phyloP scores from a whole-genome alignment of 495 filamentous ascomycete genomes.

The Aspergillus indologenus region DNA sequence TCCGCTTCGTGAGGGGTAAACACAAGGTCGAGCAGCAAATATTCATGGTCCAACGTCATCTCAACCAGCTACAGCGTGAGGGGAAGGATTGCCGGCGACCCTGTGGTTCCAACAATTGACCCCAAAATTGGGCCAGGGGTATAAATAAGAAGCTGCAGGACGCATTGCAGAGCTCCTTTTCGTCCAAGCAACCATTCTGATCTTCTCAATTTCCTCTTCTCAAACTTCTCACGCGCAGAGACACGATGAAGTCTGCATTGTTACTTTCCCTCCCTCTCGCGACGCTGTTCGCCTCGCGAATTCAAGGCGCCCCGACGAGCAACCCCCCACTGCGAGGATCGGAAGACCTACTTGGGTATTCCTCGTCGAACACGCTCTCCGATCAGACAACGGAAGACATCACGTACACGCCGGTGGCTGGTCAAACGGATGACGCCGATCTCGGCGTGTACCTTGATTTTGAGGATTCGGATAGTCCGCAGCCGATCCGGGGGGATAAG shows the following conservation, averaged over 20 bases:
- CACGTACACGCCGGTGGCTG: conserved; percentile 45
- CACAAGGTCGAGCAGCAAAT: background rate
- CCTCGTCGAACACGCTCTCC: conserved; percentile 29
- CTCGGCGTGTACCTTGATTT: conserved; percentile 65
- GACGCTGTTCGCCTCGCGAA: conserved; percentile 6
- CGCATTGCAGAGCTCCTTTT: background rate
- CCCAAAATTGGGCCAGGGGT: background rate
- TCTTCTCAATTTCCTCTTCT: background rate
- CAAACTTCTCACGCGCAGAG: background rate
- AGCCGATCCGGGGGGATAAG: conserved; percentile 61
- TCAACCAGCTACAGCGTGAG: background rate
- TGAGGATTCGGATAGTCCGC: conserved; percentile 56
- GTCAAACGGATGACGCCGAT: conserved; percentile 55
- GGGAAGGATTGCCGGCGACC: background rate
- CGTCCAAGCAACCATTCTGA: background rate
- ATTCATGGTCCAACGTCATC: background rate
- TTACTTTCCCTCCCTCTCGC: conserved; percentile 2
- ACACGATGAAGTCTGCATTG: conserved; percentile 19
- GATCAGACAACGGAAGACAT: conserved; percentile 33
- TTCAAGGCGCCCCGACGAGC: conserved; percentile 21
- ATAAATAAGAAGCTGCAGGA: background rate
- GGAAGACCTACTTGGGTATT: conserved; percentile 36
- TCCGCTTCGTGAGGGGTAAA: conserved; percentile 5
- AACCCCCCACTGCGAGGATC: conserved; percentile 37
- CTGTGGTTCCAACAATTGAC: background rate